A percentile compares a stretch with the other conserved stretches of the same genome.
phyloP scores from a whole-genome alignment of 2,329 filamentous ascomycete genomes.

The Aspergillus intermedius region DNA sequence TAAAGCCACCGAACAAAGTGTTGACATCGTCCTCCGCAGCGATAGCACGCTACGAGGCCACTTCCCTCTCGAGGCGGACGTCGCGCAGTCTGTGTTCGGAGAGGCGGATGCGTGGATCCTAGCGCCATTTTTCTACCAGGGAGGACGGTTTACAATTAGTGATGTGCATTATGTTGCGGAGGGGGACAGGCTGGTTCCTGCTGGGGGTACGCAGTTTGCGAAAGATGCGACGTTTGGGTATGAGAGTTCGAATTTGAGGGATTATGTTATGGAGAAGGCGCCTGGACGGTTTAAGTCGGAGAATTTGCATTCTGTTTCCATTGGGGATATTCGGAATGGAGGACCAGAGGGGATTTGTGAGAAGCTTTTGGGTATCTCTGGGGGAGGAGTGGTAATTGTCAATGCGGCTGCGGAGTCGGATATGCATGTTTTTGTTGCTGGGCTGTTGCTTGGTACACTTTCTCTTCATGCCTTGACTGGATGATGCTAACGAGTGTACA shows the following conservation, averaged over 20 bases:
- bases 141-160: constrained; percentile 51
- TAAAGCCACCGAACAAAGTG: constrained; percentile 28
- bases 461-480: too few relatives aligned
- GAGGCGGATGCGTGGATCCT: constrained; percentile 49
- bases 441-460: constrained; percentile 35
- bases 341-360: constrained; percentile 39
- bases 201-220: constrained; percentile 51
- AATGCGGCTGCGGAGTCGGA: constrained; percentile 51
- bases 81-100: constrained; percentile 46
- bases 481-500: constrained; percentile 1
- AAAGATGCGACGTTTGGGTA: constrained; percentile 55
- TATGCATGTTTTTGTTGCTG: constrained; percentile 50
- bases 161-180: constrained; percentile 56
- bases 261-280: constrained; percentile 52
- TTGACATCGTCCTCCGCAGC: constrained; percentile 52
- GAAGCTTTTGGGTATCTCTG: constrained; percentile 32
- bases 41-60: constrained; percentile 54
- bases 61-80: constrained; percentile 51
- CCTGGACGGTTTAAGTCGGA: constrained; percentile 35
- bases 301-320: constrained; percentile 38
- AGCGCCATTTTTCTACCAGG: constrained; percentile 55
- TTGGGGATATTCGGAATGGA: constrained; percentile 45
- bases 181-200: constrained; percentile 44
- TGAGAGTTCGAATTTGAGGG: constrained; percentile 46
- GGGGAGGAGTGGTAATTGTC: constrained; percentile 43